Evolutionary conservation across 1,139 yeast species (phyloP), one percentile per base, ranked within the genome.

Genomic region (Geotrichum carabidarum): DNA sequence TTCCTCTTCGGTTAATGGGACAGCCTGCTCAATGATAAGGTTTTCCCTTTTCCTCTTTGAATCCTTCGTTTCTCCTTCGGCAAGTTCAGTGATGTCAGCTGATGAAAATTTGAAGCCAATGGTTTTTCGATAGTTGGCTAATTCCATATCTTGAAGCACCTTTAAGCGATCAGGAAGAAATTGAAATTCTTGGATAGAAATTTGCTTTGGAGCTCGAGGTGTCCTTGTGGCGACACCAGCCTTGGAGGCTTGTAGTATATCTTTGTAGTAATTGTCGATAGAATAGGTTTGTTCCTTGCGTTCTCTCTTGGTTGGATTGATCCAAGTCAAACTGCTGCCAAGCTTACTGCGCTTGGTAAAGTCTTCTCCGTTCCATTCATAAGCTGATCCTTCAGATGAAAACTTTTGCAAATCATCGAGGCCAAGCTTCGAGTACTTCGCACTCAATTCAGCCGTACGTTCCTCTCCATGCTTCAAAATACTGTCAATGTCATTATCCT

Each of bases 331-430:
- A 17, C 50, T 52, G 54, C 48, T 27, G 17, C 55, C 44, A 17
- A 55, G 27, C 18, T 60, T 65, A 51, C 56, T 80, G 76, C 41
- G 75, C 75, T 88, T 87, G 47, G 95, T 87, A 68, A 90, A 93
- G 66, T 91, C 90, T 65, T 88, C 84, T 27, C 99, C 99, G 66
- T 93, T 90, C 99, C 99, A 93, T 69, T 91, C 96, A 70, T 91
- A 93, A 0, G 96, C 93, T 1, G 95, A 88, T 5, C 68, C 64
- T 64, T 89, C 96, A 8, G 90, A 83, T 0, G 93, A 82, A 66
- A 93, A 90, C 67, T 88, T 88, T 67, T 91, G 97, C 58, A 93
- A 73, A 66, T 93, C 98, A 65, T 93, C 98, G 44, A 93, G 75
- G 15, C 98, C 98, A 45, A 93, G 75, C 49, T 84, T 82, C 53